phyloP scores from a whole-genome alignment of 805 yeast genomes.

The Candida sanyiensis region DNA sequence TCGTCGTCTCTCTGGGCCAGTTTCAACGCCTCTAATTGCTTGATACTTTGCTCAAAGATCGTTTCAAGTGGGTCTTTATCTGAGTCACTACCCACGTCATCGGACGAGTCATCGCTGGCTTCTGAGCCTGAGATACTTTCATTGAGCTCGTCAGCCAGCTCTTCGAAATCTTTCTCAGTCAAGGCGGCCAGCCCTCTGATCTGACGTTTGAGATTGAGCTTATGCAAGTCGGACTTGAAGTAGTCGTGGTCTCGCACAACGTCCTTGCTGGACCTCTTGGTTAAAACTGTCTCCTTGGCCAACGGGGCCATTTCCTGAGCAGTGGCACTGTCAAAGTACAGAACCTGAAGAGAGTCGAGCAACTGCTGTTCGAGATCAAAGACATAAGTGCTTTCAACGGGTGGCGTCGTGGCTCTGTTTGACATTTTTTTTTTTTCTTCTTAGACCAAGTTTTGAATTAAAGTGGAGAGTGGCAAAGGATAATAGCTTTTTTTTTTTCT shows the following conservation, averaged over 20 bases:
- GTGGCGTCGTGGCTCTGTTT: background rate
- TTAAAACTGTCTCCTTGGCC: slow-evolving; percentile 2
- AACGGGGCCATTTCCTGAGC: slow-evolving; percentile 30
- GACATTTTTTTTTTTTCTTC: background rate
- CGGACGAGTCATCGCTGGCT: slow-evolving; percentile 28
- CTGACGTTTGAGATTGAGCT: slow-evolving; percentile 52
- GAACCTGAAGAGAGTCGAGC: slow-evolving; percentile 41
- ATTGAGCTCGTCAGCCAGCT: slow-evolving; percentile 42
- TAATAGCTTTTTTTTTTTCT: background rate
- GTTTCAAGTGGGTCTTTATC: slow-evolving; percentile 18
- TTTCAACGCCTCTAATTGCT: slow-evolving; percentile 17
- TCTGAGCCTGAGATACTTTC: slow-evolving; percentile 59
- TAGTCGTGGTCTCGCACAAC: slow-evolving; percentile 32
- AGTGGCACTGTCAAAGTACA: slow-evolving; percentile 50
- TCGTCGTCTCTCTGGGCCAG: slow-evolving; percentile 11
- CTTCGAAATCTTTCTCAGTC: slow-evolving; percentile 54
- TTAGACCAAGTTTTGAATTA: background rate
- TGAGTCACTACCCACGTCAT: slow-evolving; percentile 23
- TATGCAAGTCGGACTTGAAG: slow-evolving; percentile 54
- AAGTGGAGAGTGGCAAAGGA: background rate
- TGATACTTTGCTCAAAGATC: slow-evolving; percentile 20
- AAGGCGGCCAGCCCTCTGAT: slow-evolving; percentile 40
- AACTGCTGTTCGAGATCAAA: slow-evolving; percentile 39
- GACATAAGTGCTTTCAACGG: slow-evolving; percentile 39
- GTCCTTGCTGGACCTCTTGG: slow-evolving; percentile 1